Base-by-base conservation (phyloP, 768 basidiomycete genomes). In the Phanerochaete carnosa region DNA sequence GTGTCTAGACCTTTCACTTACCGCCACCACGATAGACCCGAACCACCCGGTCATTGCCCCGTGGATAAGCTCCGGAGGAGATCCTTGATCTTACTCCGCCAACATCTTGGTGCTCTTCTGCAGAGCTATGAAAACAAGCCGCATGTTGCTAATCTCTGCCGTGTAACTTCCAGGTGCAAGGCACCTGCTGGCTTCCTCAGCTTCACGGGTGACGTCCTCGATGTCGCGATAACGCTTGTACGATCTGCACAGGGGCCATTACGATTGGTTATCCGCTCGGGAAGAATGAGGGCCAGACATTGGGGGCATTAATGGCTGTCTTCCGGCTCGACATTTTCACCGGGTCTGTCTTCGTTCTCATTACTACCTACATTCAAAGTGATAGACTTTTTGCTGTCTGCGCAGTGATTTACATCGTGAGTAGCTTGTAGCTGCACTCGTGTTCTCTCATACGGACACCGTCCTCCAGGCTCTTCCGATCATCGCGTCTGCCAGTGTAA, bases 221-320 rank as follows among this genome's bases (percentile, higher is more conserved):
- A 84, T 5, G 25, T 79, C 22, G 76, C 77, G 47, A 84, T 84
- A 9, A 77, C 82, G 8, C 66, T 84, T 35, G 70, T 85, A 23
- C 85, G 83, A 84, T 76, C 80, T 8, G 80, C 79, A 0, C 80
- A 81, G 63, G 83, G 83, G 12, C 73, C 1, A 71, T 84, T 62
- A 84, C 84, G 83, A 78, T 84, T 80, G 72, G 77, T 8, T 82
- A 83, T 60, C 83, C 83, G 3, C 74, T 80, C 2, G 83, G 84
- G 62, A 80, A 82, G 56, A 79, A 84, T 65, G 84, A 84, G 65
- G 83, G 83, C 16, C 72, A 71, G 60, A 75, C 76, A 16, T 83
- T 84, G 59, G 75, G 74, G 30, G 62, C 84, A 52, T 84, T 84
- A 70, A 83, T 83, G 83, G 76, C 74, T 33, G 75, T 79, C 64